Evolutionary conservation across 1,139 yeast species (phyloP), one percentile per base, ranked within the genome.

Genomic region (Kluyveromyces sp.): DNA sequence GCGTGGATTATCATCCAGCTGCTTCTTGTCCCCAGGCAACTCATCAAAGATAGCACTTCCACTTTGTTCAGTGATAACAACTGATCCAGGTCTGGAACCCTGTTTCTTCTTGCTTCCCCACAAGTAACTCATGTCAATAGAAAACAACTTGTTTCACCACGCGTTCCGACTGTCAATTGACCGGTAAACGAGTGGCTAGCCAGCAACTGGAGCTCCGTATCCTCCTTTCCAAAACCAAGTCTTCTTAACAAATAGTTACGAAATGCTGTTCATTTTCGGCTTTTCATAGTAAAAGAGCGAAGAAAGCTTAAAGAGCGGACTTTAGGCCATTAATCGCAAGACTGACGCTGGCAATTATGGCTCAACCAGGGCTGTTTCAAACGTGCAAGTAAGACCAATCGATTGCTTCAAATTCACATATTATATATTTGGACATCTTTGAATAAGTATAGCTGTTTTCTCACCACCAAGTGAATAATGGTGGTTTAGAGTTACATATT

Each of bases 401-500:
- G n/a, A n/a, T n/a, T n/a, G n/a, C n/a, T n/a, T n/a, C n/a, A n/a
- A n/a, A n/a, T n/a, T n/a, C n/a, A n/a, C n/a, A n/a, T n/a, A n/a
- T n/a, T n/a, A n/a, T n/a, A n/a, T n/a, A n/a, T n/a, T n/a, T n/a
- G n/a, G n/a, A n/a, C n/a, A n/a, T n/a, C n/a, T n/a, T n/a, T n/a
- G n/a, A n/a, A n/a, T n/a, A n/a, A n/a, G n/a, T n/a, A n/a, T n/a
- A n/a, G n/a, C n/a, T n/a, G n/a, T n/a, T n/a, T n/a, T n/a, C 31
- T 58, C 49, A 81, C 55, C 87, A 82, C 80, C 88, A 81, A 0
- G 87, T 78, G 51, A 82, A 81, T 1, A 81, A 77, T 0, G 88
- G 86, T 1, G 82, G 79, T 46, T 69, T 74, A 13, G 75, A 67
- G 11, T 69, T 68, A 2, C 75, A 81, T 25, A 76, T 71, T 51